Evolutionary conservation across 495 filamentous ascomycete genomes (phyloP).

Genomic region (Aspergillus diversus): DNA sequence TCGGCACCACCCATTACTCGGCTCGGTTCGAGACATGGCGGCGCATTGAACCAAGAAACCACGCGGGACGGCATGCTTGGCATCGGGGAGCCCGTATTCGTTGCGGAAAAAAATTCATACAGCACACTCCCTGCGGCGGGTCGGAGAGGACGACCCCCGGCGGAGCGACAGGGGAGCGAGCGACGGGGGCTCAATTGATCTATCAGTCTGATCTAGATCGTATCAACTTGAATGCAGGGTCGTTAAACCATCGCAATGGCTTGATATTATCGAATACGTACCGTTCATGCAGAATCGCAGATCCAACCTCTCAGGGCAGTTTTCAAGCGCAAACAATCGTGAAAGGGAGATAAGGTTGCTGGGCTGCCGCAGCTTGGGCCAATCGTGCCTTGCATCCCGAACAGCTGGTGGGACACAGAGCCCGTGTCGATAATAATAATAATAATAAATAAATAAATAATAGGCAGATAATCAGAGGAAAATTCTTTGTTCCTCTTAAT

Average conservation of each 20-base stretch:
- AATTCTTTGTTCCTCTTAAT: background rate
- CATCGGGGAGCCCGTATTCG: background rate
- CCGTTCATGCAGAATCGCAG: slow-evolving; percentile 3
- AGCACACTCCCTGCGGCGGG: background rate
- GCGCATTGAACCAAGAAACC: slow-evolving; percentile 9
- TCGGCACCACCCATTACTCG: slow-evolving; percentile 24
- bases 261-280: background rate
- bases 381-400: slow-evolving; percentile 41
- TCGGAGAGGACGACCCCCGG: background rate
- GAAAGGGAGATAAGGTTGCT: slow-evolving; percentile 38
- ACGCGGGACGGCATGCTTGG: slow-evolving; percentile 21
- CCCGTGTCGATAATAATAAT: slow-evolving; percentile 33
- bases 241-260: background rate
- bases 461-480: background rate
- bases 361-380: slow-evolving; percentile 37
- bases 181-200: background rate
- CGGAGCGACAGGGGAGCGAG: background rate
- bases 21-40: slow-evolving; percentile 25
- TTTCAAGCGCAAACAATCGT: background rate
- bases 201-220: background rate
- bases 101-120: background rate
- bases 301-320: background rate
- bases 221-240: background rate
- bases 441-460: slow-evolving; percentile 7
- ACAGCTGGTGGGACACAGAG: slow-evolving; percentile 21